Percentiles rank a stretch among this genome's conserved stretches.
Evolutionary conservation across 176 grass and related monocot species (phyloP).

Genomic region (Carex parvula): DNA sequence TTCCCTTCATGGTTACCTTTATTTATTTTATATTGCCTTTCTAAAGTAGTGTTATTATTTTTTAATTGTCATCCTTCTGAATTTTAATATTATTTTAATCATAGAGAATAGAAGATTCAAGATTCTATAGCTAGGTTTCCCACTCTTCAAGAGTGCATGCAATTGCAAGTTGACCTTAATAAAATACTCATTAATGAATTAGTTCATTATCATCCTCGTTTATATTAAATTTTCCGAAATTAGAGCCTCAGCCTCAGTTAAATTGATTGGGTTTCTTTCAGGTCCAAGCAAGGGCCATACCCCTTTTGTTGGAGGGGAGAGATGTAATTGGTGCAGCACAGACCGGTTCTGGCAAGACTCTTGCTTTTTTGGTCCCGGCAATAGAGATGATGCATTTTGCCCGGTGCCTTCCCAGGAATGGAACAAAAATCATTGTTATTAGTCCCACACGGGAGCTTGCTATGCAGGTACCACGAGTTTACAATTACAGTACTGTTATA

Average conservation of each 20-base stretch:
- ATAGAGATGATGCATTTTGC: constrained; percentile 34
- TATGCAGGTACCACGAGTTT: constrained; percentile 28
- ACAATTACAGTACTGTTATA: not conserved
- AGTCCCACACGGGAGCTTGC: constrained; percentile 47
- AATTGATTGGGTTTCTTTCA: not conserved
- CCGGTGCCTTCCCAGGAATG: constrained; percentile 32
- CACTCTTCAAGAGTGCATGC: not conserved
- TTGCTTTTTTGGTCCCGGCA: constrained; percentile 39
- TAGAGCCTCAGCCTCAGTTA: not conserved
- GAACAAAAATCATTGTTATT: constrained; percentile 33
- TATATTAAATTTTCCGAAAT: not conserved
- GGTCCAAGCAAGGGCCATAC: constrained; percentile 42
- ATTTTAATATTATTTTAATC: not conserved
- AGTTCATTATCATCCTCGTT: not conserved
- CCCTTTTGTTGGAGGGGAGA: constrained; percentile 37
- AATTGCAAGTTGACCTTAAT: not conserved
- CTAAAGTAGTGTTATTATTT: not conserved
- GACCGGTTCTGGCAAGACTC: constrained; percentile 44
- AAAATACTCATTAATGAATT: not conserved
- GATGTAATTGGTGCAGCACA: constrained; percentile 38
- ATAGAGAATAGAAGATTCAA: not conserved
- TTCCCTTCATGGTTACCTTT: not conserved
- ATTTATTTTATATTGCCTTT: not conserved
- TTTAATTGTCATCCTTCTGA: not conserved
- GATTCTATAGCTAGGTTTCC: not conserved